These are phyloP conservation scores for Dactylellina cionopaga DNA, from an alignment of 2,329 filamentous ascomycete genomes.

Conservation along the genomic window DNA sequence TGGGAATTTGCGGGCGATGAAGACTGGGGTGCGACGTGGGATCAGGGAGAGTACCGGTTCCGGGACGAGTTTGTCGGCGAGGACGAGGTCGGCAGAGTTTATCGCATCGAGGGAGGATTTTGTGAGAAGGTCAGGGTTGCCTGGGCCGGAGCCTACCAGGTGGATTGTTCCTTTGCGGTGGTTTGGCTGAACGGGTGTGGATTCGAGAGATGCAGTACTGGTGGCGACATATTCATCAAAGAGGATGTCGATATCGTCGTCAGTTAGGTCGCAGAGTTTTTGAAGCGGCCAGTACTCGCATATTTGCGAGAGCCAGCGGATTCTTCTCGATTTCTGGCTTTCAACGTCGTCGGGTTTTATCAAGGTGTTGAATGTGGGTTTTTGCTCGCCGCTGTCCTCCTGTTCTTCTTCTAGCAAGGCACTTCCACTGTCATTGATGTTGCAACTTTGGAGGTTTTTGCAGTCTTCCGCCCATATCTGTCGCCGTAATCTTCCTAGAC, in stretches of 20 bases:
- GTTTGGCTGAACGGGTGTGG: conserved; percentile 58
- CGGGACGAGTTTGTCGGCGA: conserved; percentile 87
- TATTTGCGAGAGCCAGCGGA: conserved; percentile 93
- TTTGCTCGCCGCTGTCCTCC: conserved; percentile 76
- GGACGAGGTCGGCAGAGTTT: conserved; percentile 77
- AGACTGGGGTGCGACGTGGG: conserved; percentile 85
- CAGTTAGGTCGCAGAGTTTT: conserved; percentile 79
- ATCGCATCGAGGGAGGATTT: conserved; percentile 82
- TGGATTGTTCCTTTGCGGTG: conserved; percentile 74
- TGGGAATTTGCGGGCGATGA: conserved; percentile 96
- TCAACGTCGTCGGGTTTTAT: conserved; percentile 78
- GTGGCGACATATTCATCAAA: conserved; percentile 64
- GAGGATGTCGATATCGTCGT: conserved; percentile 79
- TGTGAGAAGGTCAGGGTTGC: conserved; percentile 90
- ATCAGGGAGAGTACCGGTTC: conserved; percentile 86
- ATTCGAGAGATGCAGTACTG: conserved; percentile 51
- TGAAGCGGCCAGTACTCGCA: conserved; percentile 98
- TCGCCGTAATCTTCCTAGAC: conserved; percentile 77
- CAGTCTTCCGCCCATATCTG: conserved; percentile 80
- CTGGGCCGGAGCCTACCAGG: conserved; percentile 89
- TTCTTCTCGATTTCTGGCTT: conserved; percentile 79
- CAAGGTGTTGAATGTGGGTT: conserved; percentile 83
- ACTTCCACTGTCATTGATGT: conserved; percentile 60
- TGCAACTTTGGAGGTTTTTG: conserved; percentile 55
- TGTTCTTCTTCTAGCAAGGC: conserved; percentile 59